These are phyloP conservation scores for Nothophytophthora sp. DNA, from an alignment of 352 stramenopile genomes.

Conservation along the genomic window DNA sequence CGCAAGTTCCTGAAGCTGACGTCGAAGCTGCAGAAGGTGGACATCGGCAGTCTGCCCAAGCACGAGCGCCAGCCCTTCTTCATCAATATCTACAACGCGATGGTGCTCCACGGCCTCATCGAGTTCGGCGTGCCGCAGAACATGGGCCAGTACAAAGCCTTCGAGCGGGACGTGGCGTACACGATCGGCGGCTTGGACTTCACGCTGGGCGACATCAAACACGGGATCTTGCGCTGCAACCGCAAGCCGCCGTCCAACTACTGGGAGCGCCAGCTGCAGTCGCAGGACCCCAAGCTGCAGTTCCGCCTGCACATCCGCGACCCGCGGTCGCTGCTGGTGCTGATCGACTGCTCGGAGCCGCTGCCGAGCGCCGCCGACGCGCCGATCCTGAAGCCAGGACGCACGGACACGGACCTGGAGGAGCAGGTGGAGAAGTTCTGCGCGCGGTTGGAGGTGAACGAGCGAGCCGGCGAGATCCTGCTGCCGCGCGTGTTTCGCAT, in stretches of 20 bases:
- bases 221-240: constrained; percentile 88
- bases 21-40: constrained; percentile 65
- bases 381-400: constrained; percentile 79
- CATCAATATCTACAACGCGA: constrained; percentile 91
- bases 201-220: constrained; percentile 84
- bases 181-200: constrained; percentile 77
- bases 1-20: constrained; percentile 74
- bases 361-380: constrained; percentile 61
- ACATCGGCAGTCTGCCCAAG: constrained; percentile 74
- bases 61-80: constrained; percentile 88
- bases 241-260: constrained; percentile 87
- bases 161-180: constrained; percentile 84
- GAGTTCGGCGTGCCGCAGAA: constrained; percentile 88
- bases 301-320: constrained; percentile 88
- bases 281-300: constrained; percentile 81
- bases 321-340: constrained; percentile 75
- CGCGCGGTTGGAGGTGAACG: constrained; percentile 54
- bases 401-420: constrained; percentile 85
- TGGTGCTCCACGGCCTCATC: constrained; percentile 86
- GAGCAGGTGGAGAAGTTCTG: constrained; percentile 84
- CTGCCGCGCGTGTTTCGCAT: constrained; percentile 79
- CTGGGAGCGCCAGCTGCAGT: constrained; percentile 83
- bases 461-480: constrained; percentile 53
- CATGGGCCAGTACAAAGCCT: constrained; percentile 78
- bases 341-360: constrained; percentile 76